Evolutionary conservation across 2,329 filamentous ascomycete species (phyloP).

Genomic region (Fusarium acutatum): DNA sequence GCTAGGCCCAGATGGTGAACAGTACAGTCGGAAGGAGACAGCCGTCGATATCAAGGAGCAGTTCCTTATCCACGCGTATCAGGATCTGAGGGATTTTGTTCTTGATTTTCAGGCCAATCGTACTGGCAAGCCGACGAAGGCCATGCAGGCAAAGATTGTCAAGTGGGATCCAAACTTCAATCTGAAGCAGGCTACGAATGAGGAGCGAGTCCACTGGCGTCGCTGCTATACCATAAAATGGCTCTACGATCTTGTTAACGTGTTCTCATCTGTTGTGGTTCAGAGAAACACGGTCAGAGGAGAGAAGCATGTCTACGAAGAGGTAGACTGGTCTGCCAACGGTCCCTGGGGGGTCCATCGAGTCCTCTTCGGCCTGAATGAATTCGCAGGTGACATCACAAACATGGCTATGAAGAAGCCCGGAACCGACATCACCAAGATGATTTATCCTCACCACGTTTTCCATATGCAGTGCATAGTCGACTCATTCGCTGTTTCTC

Average conservation of each 20-base stretch:
- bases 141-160: constrained; percentile 49
- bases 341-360: constrained; percentile 24
- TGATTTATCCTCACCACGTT: constrained; percentile 56
- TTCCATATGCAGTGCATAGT: constrained; percentile 61
- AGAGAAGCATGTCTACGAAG: neutral
- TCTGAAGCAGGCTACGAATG: constrained; percentile 47
- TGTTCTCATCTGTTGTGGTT: constrained; percentile 45
- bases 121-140: constrained; percentile 56
- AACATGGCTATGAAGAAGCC: constrained; percentile 56
- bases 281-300: neutral
- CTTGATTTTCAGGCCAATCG: constrained; percentile 55
- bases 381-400: constrained; percentile 56
- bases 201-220: constrained; percentile 56
- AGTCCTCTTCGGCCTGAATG: constrained; percentile 54
- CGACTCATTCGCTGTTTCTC: constrained; percentile 55
- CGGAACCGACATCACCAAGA: constrained; percentile 47
- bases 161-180: constrained; percentile 55
- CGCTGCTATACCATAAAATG: constrained; percentile 59
- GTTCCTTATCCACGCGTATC: constrained; percentile 53
- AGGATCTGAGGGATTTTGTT: constrained; percentile 55
- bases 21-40: neutral
- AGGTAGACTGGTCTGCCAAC: neutral
- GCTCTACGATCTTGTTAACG: constrained; percentile 61
- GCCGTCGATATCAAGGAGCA: constrained; percentile 54
- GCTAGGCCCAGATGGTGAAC: neutral